Evolutionary conservation across 169 alveolate genomes (phyloP), one percentile per base, ranked within the genome.

Genomic region (Plasmodium knowlesi): DNA sequence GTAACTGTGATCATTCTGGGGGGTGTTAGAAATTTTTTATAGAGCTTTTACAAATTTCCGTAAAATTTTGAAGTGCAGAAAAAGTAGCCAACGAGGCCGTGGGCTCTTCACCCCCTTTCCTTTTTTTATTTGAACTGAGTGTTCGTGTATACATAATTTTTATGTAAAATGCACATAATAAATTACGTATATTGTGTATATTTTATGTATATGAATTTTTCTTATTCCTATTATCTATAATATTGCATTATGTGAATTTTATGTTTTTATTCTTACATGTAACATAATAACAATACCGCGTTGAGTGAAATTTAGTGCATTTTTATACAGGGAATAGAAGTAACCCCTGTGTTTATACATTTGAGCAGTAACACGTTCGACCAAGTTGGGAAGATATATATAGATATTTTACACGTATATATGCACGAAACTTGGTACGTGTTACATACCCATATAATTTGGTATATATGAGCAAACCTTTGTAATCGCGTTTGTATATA

Each of bases 21-120:
- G 76, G 39, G 39, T 67, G 76, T 67, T 67, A 67, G 9, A 67
- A 67, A 22, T 67, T 67, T 67, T 67, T 4, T 67, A 25, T 19
- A 25, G 92, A 83, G 82, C 82, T 83, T 83, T 83, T 83, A 83
- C 82, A 83, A 83, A 70, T 83, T 83, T 83, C 92, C 92, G 82
- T 34, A 71, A 70, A 71, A 37, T 83, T 83, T 82, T 39, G 53
- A 34, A 70, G 71, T 82, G 90, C 90, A 82, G 72, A 54, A 82
- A 54, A 67, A 67, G 25, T 67, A 82, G 37, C 57, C 57, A 57
- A 54, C 61, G 43, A 28, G 34, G 30, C 34, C 34, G 90, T 82
- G 73, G 90, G 90, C 80, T 82, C 90, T 82, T 16, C 34, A 25
- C 86, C 73, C 67, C 53, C 32, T 81, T 81, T 28, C 90, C 76